Evolutionary conservation across 2,329 filamentous ascomycete species (phyloP).

Genomic region (Hypoxylon sp.): DNA sequence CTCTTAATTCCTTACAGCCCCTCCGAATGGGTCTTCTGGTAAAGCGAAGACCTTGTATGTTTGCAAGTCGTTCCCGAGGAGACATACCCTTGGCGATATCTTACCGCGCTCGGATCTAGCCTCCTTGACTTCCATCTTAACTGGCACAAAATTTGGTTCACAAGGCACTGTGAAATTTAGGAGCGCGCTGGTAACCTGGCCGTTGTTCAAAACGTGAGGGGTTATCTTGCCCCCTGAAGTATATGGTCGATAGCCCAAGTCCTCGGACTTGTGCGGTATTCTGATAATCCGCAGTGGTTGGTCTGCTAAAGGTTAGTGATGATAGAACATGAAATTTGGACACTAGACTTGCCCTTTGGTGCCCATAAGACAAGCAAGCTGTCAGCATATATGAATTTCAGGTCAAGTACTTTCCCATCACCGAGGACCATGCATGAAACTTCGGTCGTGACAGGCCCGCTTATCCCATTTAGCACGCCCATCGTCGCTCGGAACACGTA

Average conservation of each 20-base stretch:
- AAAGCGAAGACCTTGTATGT: constrained; percentile 65
- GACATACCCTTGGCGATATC: constrained; percentile 65
- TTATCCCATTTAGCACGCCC: constrained; percentile 72
- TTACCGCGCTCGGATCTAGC: constrained; percentile 62
- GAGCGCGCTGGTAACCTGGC: constrained; percentile 53
- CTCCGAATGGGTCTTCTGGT: constrained; percentile 51
- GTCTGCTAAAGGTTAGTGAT: constrained; percentile 37
- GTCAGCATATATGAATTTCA: constrained; percentile 77
- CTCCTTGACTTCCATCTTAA: constrained; percentile 68
- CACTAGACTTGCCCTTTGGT: constrained; percentile 54
- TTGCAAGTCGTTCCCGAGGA: constrained; percentile 65
- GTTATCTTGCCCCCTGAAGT: constrained; percentile 37
- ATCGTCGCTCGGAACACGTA: constrained; percentile 70
- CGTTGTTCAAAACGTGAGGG: constrained; percentile 51
- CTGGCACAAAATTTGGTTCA: constrained; percentile 58
- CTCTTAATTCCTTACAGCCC: not conserved
- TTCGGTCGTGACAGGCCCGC: constrained; percentile 59
- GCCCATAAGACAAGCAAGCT: constrained; percentile 72
- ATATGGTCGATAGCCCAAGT: constrained; percentile 58
- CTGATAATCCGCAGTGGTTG: constrained; percentile 51
- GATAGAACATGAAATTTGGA: not conserved
- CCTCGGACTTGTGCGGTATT: constrained; percentile 58
- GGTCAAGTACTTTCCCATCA: constrained; percentile 67
- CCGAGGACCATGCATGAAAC: constrained; percentile 61
- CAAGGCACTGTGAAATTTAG: constrained; percentile 50